Evolutionary conservation across 106 monocot genomes (phyloP).

Genomic region (Dendrobium nobile): DNA sequence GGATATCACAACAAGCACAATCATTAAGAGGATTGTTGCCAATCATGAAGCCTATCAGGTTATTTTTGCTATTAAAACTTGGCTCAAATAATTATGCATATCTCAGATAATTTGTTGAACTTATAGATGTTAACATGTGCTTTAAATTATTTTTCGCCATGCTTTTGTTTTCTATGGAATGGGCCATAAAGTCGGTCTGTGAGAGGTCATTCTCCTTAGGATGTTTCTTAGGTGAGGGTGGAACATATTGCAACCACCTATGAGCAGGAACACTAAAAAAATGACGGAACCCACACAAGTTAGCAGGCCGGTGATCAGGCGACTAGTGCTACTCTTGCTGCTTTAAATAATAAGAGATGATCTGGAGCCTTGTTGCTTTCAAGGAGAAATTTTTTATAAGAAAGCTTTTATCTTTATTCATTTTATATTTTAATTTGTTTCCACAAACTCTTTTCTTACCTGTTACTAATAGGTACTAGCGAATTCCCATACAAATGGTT

Average conservation of each 20-base stretch:
- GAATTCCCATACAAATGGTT: no score
- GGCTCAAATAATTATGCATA: neutral
- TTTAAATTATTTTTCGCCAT: neutral
- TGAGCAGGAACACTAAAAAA: no score
- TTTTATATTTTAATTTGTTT: no score
- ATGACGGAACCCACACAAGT: no score
- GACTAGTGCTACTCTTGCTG: no score
- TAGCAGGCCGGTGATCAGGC: no score
- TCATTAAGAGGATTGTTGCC: constrained; percentile 37
- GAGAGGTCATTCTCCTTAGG: neutral
- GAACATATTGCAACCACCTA: neutral
- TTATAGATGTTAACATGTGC: neutral
- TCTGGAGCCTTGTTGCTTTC: no score
- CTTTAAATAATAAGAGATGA: no score
- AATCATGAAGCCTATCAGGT: constrained; percentile 49
- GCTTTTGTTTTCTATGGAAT: neutral
- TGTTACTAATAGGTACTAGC: no score
- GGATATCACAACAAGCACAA: constrained; percentile 43
- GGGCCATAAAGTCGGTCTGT: neutral
- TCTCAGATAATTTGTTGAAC: neutral
- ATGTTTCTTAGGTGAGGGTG: neutral
- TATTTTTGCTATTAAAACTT: neutral
- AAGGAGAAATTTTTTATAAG: no score
- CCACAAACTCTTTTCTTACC: no score
- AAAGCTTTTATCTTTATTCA: no score